Evolutionary conservation across 345 rosid species (phyloP), one percentile per base, ranked within the genome.

Genomic region (Eucalyptus melliodora): DNA sequence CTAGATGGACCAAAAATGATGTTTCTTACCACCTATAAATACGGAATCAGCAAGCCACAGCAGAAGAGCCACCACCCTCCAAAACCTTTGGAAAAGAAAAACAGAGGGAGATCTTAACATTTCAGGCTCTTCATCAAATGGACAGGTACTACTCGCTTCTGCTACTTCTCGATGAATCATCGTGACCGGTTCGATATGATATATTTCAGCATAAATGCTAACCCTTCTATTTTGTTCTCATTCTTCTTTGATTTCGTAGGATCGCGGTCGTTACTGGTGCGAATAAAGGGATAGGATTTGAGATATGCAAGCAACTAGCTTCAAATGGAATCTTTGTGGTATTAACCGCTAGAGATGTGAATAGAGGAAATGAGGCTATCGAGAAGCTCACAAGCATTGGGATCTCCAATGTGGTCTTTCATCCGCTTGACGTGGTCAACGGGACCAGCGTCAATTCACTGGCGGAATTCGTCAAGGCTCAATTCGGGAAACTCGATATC

Each of bases 231-330:
- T 77, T 44, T 37, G 45, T 77, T 37, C 27, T 77, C 24, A 1
- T 53, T 53, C 1, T 53, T 53, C 56, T 53, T 53, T 53, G 1
- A 53, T 53, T 53, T 53, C 23, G 0, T 81, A 89, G 91, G 88
- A 55, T 89, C 47, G 91, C 92, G 2, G 91, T 85, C 9, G 89
- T 91, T 16, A 91, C 89, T 23, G 92, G 92, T 19, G 92, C 81
- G 10, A 91, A 91, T 86, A 91, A 91, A 87, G 91, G 92, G 81
- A 34, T 91, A 8, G 92, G 92, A 26, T 56, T 89, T 30, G 92
- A 89, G 88, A 89, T 88, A 51, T 69, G 34, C 62, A 89, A 86
- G 83, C 91, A 89, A 40, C 87, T 89, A 37, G 82, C 92, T n/a
- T 89, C 88, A 16, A 86, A 88, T 53, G 89, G 88, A 3, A 0